Evolutionary conservation across 345 rosid species (phyloP), one percentile per base, ranked within the genome.

Genomic region (Citrus australasica): DNA sequence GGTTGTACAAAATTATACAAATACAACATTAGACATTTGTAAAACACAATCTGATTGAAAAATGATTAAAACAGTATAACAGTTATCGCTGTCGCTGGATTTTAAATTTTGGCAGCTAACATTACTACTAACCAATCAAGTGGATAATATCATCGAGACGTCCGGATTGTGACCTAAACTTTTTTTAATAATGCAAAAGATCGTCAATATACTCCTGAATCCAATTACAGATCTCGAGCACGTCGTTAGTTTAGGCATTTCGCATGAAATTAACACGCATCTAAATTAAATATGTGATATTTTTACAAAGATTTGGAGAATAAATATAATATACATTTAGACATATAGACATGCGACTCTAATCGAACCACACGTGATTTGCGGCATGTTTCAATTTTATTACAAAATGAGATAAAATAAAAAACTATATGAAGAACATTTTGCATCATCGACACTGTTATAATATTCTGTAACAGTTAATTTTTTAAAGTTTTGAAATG

Each of bases 1-100:
- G 11, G 2, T 0, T 42, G 0, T 3, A 11, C 51, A 13, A 0
- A 0, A 13, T 4, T 46, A 0, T 13, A 1, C 5, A 46, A 13
- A 13, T 46, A 46, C 3, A 46, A 13, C 17, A 46, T 46, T 46
- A 46, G 5, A 46, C 17, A 13, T 46, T 46, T 11, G 51, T 35
- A 35, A 9, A 46, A 46, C 11, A 42, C 51, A 46, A 46, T 46
- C 51, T 0, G 5, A 0, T 46, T 46, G 51, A 1, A 46, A 13
- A 46, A 11, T 46, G 16, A 46, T 46, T 46, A 46, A 46, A 13
- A 13, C 51, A 46, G 14, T 0, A 59, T 1, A n/a, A 22, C 13
- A 59, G 27, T 22, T 6, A 59, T 59, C 0, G 28, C 27, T 59
- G 62, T 59, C 58, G 16, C 28, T n/a, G 62, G 28, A 59, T 59